These are phyloP conservation scores for Trichoderma sp. DNA, from an alignment of 2,329 filamentous ascomycete species.

Conservation along the genomic window DNA sequence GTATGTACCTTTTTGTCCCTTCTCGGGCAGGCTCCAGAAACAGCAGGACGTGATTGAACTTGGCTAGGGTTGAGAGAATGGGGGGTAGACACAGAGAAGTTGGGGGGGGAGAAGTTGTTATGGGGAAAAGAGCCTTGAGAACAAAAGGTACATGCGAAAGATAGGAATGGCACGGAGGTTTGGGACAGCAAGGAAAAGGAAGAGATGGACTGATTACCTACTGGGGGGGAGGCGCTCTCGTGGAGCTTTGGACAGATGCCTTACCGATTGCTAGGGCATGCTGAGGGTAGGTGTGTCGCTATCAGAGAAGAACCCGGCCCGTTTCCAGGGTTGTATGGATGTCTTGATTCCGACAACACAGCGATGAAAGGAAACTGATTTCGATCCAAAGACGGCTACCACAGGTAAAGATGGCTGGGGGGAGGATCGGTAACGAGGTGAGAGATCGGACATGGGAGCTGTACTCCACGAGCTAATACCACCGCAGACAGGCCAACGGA, in stretches of 20 bases:
- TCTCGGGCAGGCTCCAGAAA: background rate
- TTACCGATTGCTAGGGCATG: constrained; percentile 14
- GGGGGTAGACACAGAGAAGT: constrained; percentile 14
- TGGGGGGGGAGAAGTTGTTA: constrained; percentile 14
- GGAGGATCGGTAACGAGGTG: constrained; percentile 22
- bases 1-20: constrained; percentile 2
- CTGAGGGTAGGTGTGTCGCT: constrained; percentile 23
- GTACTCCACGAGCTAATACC: constrained; percentile 21
- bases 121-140: constrained; percentile 15
- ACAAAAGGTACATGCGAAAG: constrained; percentile 23
- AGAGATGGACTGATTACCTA: constrained; percentile 13
- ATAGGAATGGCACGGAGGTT: constrained; percentile 21
- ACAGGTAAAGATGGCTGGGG: constrained; percentile 4
- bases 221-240: background rate
- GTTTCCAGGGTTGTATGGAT: constrained; percentile 7
- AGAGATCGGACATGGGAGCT: constrained; percentile 22
- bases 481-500: constrained; percentile 14
- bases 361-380: constrained; percentile 8
- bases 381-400: constrained; percentile 15
- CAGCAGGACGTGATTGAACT: constrained; percentile 5
- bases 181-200: constrained; percentile 10
- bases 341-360: constrained; percentile 1
- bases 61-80: constrained; percentile 15
- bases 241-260: background rate
- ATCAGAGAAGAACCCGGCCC: constrained; percentile 15